Conservation (phyloP, 306 rosid species). For the Astragalus membranaceus region DNA sequence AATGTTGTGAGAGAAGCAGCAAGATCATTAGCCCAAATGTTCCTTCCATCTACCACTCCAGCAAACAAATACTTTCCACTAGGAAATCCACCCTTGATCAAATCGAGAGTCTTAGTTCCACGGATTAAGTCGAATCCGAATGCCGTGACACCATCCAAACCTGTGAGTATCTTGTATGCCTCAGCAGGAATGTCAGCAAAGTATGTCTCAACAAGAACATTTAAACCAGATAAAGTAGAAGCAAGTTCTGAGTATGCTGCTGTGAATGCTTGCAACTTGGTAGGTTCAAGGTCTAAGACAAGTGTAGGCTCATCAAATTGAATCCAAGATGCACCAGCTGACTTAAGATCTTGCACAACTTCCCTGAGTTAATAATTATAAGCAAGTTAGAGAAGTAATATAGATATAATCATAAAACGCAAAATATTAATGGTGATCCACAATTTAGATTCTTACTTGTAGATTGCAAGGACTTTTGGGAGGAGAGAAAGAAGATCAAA, state of each 20-base stretch:
- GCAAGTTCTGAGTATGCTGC: slow-evolving; percentile 64
- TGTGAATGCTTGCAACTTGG: slow-evolving; percentile 61
- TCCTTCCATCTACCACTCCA: slow-evolving; percentile 90
- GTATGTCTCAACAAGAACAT: slow-evolving; percentile 75
- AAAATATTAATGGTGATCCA: background rate
- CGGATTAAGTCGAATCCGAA: slow-evolving; percentile 81
- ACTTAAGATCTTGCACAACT: slow-evolving; percentile 76
- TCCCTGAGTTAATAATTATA: slow-evolving; percentile 46
- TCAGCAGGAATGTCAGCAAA: slow-evolving; percentile 77
- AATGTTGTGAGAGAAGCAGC: slow-evolving; percentile 50
- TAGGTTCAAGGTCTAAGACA: slow-evolving; percentile 68
- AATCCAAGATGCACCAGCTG: slow-evolving; percentile 83
- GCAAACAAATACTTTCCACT: slow-evolving; percentile 75
- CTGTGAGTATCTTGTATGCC: slow-evolving; percentile 65
- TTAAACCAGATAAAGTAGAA: slow-evolving; percentile 59
- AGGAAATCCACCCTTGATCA: slow-evolving; percentile 68
- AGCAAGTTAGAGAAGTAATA: slow-evolving; percentile 17
- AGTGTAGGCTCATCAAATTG: slow-evolving; percentile 90
- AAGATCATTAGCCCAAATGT: slow-evolving; percentile 87
- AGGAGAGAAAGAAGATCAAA: slow-evolving; percentile 74
- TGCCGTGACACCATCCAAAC: slow-evolving; percentile 60
- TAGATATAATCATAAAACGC: background rate
- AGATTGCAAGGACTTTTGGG: slow-evolving; percentile 52
- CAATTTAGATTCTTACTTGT: slow-evolving; percentile 46
- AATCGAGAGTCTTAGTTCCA: slow-evolving; percentile 56